These are phyloP conservation scores for Lenwebbia sp. DNA, from an alignment of 345 rosid species.

Conservation along the genomic window DNA sequence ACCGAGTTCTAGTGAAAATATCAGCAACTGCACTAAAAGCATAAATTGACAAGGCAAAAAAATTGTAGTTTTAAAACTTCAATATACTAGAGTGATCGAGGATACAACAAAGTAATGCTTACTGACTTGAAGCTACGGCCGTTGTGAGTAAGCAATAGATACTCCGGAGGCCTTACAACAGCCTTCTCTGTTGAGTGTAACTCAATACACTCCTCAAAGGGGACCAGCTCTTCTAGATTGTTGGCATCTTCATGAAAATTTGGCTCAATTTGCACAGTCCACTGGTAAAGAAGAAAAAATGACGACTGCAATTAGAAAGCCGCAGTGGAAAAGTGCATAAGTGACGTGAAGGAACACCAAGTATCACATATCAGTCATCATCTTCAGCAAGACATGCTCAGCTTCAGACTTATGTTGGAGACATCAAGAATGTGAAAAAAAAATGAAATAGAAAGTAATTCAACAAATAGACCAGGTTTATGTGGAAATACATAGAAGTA, in stretches of 20 bases:
- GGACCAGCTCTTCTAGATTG: conserved; percentile 83
- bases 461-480: neutral
- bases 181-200: conserved; percentile 59
- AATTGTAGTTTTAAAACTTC: neutral
- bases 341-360: neutral
- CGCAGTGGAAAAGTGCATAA: neutral
- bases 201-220: conserved; percentile 87
- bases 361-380: neutral
- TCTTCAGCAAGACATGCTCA: neutral
- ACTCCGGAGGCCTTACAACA: conserved; percentile 74
- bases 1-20: neutral
- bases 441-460: neutral
- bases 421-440: neutral
- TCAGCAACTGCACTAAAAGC: neutral
- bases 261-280: conserved; percentile 89
- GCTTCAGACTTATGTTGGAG: neutral
- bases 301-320: conserved; percentile 6
- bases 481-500: neutral
- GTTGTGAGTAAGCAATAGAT: conserved; percentile 79
- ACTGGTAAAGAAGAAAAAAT: conserved; percentile 29
- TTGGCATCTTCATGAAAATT: conserved; percentile 93
- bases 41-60: neutral
- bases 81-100: neutral
- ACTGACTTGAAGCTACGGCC: conserved; percentile 97
- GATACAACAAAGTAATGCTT: conserved; percentile 8